These are phyloP conservation scores for Spathaspora boniae DNA, from an alignment of 805 yeast species.

Conservation along the genomic window DNA sequence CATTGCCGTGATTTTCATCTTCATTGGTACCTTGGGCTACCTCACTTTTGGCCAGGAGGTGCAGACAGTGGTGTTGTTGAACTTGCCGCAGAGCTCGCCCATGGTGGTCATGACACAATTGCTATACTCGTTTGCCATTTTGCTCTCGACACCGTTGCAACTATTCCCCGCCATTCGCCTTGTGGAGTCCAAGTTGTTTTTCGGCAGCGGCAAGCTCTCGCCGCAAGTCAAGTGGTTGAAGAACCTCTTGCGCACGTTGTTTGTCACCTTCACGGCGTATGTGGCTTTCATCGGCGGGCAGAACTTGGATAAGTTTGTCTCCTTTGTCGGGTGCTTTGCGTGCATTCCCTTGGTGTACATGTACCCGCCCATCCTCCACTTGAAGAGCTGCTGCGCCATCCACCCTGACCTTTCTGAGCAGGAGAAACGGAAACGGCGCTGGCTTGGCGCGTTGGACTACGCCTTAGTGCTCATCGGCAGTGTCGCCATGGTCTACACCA, in stretches of 20 bases:
- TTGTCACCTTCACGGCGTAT: conserved; percentile 52
- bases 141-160: conserved; percentile 78
- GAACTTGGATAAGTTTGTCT: conserved; percentile 69
- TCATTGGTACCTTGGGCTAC: conserved; percentile 67
- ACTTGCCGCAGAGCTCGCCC: conserved; percentile 65
- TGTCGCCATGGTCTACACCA: conserved; percentile 62
- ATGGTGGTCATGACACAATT: conserved; percentile 64
- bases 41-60: conserved; percentile 62
- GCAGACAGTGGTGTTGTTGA: conserved; percentile 66
- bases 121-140: conserved; percentile 69
- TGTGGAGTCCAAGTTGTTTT: conserved; percentile 60
- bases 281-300: conserved; percentile 67
- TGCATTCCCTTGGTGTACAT: conserved; percentile 83
- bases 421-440: conserved; percentile 28
- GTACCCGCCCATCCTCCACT: conserved; percentile 79
- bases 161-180: conserved; percentile 75
- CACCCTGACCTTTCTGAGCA: conserved; percentile 12
- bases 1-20: conserved; percentile 59
- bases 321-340: conserved; percentile 80
- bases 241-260: conserved; percentile 51
- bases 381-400: conserved; percentile 44
- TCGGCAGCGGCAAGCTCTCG: conserved; percentile 55
- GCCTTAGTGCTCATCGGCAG: conserved; percentile 54
- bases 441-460: conserved; percentile 44
- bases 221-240: conserved; percentile 60